Evolutionary conservation across 129 eudicot genomes (phyloP).

Genomic region (Escallonia herrerae): DNA sequence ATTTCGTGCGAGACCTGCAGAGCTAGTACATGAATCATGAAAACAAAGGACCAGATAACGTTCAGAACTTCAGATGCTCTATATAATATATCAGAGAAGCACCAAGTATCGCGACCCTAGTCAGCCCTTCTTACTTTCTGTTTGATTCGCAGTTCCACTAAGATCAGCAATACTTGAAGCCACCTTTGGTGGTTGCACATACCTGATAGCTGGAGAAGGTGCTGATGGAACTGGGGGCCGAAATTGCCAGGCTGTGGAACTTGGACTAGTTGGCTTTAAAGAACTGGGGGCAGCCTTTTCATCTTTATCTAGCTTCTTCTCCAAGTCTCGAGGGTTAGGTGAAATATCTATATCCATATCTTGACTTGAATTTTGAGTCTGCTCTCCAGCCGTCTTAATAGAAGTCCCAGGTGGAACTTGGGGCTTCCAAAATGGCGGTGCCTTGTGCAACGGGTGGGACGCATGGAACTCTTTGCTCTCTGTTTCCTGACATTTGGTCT

Average conservation of each 20-base stretch:
- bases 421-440: slow-evolving; percentile 44
- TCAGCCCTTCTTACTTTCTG: slow-evolving; percentile 16
- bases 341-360: slow-evolving; percentile 43
- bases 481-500: slow-evolving; percentile 13
- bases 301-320: slow-evolving; percentile 17
- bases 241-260: slow-evolving; percentile 21
- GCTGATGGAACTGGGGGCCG: slow-evolving; percentile 22
- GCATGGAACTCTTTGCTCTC: slow-evolving; percentile 31
- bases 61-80: background rate
- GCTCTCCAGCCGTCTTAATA: slow-evolving; percentile 17
- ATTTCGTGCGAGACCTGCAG: too few species aligned
- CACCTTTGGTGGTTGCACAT: slow-evolving; percentile 12
- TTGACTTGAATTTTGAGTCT: slow-evolving; percentile 21
- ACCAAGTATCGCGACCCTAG: background rate
- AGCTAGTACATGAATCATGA: too few species aligned
- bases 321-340: slow-evolving; percentile 7
- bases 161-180: slow-evolving; percentile 12
- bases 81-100: background rate
- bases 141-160: slow-evolving; percentile 19
- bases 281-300: slow-evolving; percentile 11
- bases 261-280: slow-evolving; percentile 10
- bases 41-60: too few species aligned
- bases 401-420: slow-evolving; percentile 28
- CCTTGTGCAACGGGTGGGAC: slow-evolving; percentile 11
- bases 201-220: slow-evolving; percentile 12